A percentile compares a stretch with the other conserved stretches of the same genome.
Evolutionary conservation across 208 protist genomes (phyloP).

Genomic region (Crithidia fasciculata): DNA sequence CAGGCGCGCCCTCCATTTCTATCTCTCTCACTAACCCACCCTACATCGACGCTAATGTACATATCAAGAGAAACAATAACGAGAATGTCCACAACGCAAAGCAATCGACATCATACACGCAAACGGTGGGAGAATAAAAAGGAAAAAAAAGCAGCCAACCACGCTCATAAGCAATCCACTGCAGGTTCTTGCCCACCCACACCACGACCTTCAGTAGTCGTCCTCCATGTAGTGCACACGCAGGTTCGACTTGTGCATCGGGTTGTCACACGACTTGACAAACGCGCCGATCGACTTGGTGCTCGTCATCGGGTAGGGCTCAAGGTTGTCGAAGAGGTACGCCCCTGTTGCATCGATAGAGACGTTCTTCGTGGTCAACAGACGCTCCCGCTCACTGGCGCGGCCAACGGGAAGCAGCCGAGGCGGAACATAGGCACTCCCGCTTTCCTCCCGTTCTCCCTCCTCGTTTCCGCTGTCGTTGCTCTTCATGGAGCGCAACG

Average conservation of each 20-base stretch:
- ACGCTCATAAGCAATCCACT: neutral
- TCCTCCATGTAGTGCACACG: conserved; percentile 57
- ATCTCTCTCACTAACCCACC: too few species aligned
- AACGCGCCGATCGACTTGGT: conserved; percentile 57
- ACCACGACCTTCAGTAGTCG: conserved; percentile 31
- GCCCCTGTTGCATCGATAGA: conserved; percentile 74
- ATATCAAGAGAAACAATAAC: neutral
- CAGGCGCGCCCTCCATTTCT: too few species aligned
- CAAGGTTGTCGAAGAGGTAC: conserved; percentile 58
- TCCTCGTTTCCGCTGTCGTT: neutral
- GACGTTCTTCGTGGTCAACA: conserved; percentile 83
- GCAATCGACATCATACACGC: neutral
- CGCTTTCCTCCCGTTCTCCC: neutral
- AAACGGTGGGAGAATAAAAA: conserved; percentile 6
- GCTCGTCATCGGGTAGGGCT: conserved; percentile 75
- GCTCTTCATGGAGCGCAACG: conserved; percentile 11
- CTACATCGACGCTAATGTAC: too few species aligned
- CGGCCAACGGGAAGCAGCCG: conserved; percentile 68
- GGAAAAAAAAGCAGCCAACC: neutral
- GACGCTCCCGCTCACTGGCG: conserved; percentile 56
- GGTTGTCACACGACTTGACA: conserved; percentile 68
- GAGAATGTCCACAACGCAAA: neutral
- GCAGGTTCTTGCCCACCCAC: neutral
- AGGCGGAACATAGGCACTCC: conserved; percentile 46
- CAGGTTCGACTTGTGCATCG: conserved; percentile 82